Conservation (phyloP, 1,139 yeast genomes). For the Geotrichum cucujoidarum region DNA sequence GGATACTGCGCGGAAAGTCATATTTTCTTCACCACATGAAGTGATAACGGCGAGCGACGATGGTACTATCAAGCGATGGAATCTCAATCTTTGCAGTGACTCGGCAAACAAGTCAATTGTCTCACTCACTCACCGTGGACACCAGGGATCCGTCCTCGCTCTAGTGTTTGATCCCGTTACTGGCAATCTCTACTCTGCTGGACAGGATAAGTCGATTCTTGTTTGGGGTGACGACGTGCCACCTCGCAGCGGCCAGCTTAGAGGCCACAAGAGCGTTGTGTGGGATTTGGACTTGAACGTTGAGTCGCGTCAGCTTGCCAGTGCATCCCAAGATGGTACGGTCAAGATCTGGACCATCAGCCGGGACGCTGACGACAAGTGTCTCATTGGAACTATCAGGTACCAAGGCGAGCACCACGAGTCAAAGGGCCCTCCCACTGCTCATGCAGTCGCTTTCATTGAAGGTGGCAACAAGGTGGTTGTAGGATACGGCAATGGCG, state of each 20-base stretch:
- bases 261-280: constrained; percentile 26
- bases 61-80: constrained; percentile 27
- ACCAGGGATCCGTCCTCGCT: constrained; percentile 26
- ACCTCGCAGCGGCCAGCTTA: constrained; percentile 14
- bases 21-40: constrained; percentile 18
- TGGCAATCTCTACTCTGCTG: constrained; percentile 26
- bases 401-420: neutral
- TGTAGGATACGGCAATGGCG: constrained; percentile 30
- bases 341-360: constrained; percentile 23
- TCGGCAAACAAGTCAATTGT: neutral
- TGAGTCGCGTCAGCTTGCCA: constrained; percentile 25
- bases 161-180: constrained; percentile 24
- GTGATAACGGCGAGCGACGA: constrained; percentile 26
- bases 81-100: constrained; percentile 10
- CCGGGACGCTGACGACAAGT: neutral
- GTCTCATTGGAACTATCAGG: neutral
- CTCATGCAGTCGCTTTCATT: constrained; percentile 19
- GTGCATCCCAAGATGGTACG: constrained; percentile 31
- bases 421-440: neutral
- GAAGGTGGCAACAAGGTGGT: constrained; percentile 23
- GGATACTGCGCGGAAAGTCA: constrained; percentile 22
- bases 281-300: constrained; percentile 26
- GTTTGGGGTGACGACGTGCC: constrained; percentile 21
- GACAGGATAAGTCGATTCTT: constrained; percentile 26
- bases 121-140: constrained; percentile 23